Percentiles rank a stretch among this genome's conserved stretches.
These are phyloP conservation scores for Heritiera fomes DNA, from an alignment of 345 rosid genomes.

Conservation along the genomic window DNA sequence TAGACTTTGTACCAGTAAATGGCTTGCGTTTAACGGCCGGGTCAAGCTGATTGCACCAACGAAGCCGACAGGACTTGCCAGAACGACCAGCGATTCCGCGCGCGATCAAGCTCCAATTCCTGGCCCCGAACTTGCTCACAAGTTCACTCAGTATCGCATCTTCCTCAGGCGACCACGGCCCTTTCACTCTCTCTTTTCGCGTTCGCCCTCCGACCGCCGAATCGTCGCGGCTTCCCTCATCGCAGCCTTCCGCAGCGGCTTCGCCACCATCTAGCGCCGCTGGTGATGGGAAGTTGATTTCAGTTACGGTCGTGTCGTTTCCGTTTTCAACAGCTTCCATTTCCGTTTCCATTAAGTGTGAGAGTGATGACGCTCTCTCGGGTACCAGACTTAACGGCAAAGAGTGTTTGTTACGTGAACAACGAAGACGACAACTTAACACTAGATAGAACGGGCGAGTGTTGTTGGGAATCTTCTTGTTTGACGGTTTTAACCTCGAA, in stretches of 20 bases:
- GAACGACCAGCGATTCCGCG: slow-evolving; percentile 74
- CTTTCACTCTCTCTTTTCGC: slow-evolving; percentile 46
- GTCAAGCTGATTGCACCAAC: slow-evolving; percentile 95
- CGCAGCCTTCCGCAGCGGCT: slow-evolving; percentile 19
- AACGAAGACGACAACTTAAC: not conserved
- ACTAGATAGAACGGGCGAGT: slow-evolving; percentile 27
- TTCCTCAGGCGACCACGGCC: slow-evolving; percentile 66
- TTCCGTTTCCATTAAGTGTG: slow-evolving; percentile 23
- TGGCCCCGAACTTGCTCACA: slow-evolving; percentile 51
- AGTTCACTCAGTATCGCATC: slow-evolving; percentile 49
- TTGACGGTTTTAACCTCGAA: not conserved
- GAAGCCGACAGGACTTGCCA: slow-evolving; percentile 87
- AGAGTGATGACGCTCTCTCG: not conserved
- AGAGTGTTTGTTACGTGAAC: slow-evolving; percentile 13
- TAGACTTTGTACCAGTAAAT: slow-evolving; percentile 53
- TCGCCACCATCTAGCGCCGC: slow-evolving; percentile 19
- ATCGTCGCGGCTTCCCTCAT: slow-evolving; percentile 28
- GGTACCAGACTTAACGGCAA: slow-evolving; percentile 20
- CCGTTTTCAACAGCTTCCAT: slow-evolving; percentile 28
- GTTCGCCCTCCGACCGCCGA: slow-evolving; percentile 28
- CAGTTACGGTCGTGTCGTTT: slow-evolving; percentile 24
- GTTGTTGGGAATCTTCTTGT: slow-evolving; percentile 20
- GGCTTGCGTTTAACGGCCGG: slow-evolving; percentile 77
- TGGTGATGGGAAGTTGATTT: slow-evolving; percentile 19
- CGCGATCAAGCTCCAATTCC: slow-evolving; percentile 77